phyloP scores from a whole-genome alignment of 192 early-diverging fungal species.

The Globomyces pollinis-pini region DNA sequence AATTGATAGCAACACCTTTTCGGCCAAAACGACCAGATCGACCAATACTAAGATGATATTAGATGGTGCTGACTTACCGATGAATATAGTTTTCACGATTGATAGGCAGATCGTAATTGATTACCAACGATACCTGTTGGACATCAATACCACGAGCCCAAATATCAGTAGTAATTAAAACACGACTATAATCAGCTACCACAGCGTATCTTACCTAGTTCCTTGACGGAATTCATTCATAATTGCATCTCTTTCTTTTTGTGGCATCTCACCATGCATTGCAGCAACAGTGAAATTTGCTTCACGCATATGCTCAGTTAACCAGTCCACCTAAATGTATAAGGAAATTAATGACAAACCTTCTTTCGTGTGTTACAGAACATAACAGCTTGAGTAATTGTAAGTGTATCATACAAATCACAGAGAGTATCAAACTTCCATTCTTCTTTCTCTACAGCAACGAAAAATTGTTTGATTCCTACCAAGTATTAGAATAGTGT shows the following conservation, averaged over 20 bases:
- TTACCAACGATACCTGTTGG: conserved; percentile 96
- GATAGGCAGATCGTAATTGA: conserved; percentile 93
- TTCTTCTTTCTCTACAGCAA: conserved; percentile 93
- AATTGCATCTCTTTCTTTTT: conserved; percentile 93
- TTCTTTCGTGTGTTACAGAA: conserved; percentile 96
- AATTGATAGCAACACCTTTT: conserved; percentile 99
- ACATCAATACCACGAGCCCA: conserved; percentile 99
- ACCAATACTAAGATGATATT: too few relatives aligned
- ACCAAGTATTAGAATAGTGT: neutral
- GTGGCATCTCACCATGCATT: conserved; percentile 99
- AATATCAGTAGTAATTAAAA: conserved; percentile 96
- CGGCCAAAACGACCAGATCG: conserved; percentile 95
- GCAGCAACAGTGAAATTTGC: conserved; percentile 97
- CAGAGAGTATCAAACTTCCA: conserved; percentile 99
- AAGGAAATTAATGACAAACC: too few relatives aligned
- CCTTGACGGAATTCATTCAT: conserved; percentile 97
- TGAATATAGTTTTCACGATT: conserved; percentile 99
- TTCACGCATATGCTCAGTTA: conserved; percentile 91
- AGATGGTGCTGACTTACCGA: too few relatives aligned
- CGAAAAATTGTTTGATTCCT: conserved; percentile 99
- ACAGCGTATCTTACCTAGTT: conserved; percentile 15
- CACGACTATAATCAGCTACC: conserved; percentile 67
- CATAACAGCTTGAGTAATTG: conserved; percentile 97
- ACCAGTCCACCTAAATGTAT: conserved; percentile 98
- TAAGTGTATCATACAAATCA: conserved; percentile 93